A percentile compares a stretch with the other conserved stretches of the same genome.
These are phyloP conservation scores for Cladophialophora chaetospira DNA, from an alignment of 2,329 filamentous ascomycete genomes.

Conservation along the genomic window DNA sequence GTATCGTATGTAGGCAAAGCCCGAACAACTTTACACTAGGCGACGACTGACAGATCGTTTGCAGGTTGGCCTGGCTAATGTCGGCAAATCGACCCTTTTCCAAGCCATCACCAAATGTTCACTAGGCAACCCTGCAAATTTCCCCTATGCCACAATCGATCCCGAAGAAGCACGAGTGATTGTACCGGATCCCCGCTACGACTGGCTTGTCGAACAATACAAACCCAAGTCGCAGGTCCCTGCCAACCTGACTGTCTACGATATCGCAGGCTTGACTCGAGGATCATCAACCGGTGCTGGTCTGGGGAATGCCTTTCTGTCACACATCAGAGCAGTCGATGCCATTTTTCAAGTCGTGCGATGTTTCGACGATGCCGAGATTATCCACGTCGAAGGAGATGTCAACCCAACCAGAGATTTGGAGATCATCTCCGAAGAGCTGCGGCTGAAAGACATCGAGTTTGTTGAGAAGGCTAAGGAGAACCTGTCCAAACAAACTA, in stretches of 20 bases:
- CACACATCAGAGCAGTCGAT: conserved; percentile 96
- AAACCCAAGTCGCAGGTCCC: conserved; percentile 97
- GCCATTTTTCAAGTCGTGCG: conserved; percentile 97
- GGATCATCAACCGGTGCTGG: conserved; percentile 96
- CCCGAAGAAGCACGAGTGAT: conserved; percentile 97
- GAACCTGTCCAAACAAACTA: conserved; percentile 88
- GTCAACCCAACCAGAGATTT: conserved; percentile 93
- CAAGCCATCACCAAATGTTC: conserved; percentile 98
- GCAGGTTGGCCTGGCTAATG: conserved; percentile 96
- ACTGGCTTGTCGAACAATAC: conserved; percentile 95
- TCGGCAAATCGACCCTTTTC: conserved; percentile 99
- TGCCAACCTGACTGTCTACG: conserved; percentile 96
- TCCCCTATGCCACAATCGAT: conserved; percentile 98
- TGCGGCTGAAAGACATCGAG: conserved; percentile 92
- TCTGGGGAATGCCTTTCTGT: conserved; percentile 96
- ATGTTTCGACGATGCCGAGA: conserved; percentile 98
- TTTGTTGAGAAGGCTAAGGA: conserved; percentile 96
- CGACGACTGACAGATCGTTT: conserved; percentile 14
- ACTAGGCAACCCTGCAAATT: conserved; percentile 98
- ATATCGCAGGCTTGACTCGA: conserved; percentile 94
- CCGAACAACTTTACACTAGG: background rate
- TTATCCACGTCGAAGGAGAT: conserved; percentile 98
- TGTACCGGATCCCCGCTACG: conserved; percentile 92
- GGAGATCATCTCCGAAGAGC: conserved; percentile 94
- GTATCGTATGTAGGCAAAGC: conserved; percentile 76